Percentiles rank a stretch among this genome's conserved stretches.
These are phyloP conservation scores for Pythium diclinum DNA, from an alignment of 352 stramenopile species.

Conservation along the genomic window DNA sequence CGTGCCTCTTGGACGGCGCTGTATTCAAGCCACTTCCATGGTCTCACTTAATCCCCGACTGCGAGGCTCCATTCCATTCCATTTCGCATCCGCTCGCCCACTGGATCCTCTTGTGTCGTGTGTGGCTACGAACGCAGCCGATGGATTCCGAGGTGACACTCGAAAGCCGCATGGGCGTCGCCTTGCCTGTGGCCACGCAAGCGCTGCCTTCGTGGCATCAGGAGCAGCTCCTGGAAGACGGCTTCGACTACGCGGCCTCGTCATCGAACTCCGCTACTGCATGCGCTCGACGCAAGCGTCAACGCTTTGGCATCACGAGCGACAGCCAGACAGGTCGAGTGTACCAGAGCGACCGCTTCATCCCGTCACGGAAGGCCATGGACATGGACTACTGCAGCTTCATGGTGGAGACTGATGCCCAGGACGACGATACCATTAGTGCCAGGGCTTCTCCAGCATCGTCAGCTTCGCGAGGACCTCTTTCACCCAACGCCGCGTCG, in stretches of 20 bases:
- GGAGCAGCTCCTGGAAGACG: slow-evolving; percentile 24
- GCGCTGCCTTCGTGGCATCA: slow-evolving; percentile 32
- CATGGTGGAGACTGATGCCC: slow-evolving; percentile 22
- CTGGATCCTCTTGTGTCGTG: not conserved
- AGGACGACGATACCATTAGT: not conserved
- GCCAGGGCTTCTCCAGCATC: not conserved
- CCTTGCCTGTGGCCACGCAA: slow-evolving; percentile 23
- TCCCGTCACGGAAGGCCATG: slow-evolving; percentile 36
- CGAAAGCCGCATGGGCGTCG: slow-evolving; percentile 27
- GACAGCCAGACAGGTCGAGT: slow-evolving; percentile 10
- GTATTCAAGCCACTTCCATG: slow-evolving; percentile 4
- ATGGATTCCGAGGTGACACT: slow-evolving; percentile 28
- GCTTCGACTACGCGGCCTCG: not conserved
- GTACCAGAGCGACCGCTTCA: slow-evolving; percentile 46
- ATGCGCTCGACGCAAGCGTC: slow-evolving; percentile 28
- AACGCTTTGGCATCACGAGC: slow-evolving; percentile 20
- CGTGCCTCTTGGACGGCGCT: slow-evolving; percentile 8
- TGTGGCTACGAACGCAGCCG: not conserved
- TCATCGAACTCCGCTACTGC: not conserved
- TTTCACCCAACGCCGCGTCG: not conserved
- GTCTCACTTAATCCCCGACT: not conserved
- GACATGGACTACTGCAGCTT: slow-evolving; percentile 49
- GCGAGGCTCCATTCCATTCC: slow-evolving; percentile 2
- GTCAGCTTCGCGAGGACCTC: not conserved
- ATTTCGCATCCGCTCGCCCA: not conserved